Conservation (phyloP, 1,284 basidiomycete species). For the Cryptococcus maquisensis region DNA sequence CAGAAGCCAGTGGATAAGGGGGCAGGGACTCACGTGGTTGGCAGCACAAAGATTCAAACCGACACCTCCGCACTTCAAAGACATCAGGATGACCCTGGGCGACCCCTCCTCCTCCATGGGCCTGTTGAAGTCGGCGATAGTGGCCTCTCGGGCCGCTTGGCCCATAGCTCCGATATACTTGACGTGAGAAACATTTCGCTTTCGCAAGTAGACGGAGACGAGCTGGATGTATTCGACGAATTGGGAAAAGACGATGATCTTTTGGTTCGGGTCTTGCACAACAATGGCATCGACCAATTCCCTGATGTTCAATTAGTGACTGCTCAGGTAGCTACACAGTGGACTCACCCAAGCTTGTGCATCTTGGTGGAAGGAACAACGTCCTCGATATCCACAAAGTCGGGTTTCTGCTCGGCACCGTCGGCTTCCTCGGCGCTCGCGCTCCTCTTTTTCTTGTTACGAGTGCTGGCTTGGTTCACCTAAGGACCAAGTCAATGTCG, state of each 20-base stretch:
- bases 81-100: constrained; percentile 45
- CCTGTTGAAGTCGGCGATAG: constrained; percentile 33
- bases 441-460: constrained; percentile 5
- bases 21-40: constrained; percentile 31
- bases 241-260: constrained; percentile 42
- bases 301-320: constrained; percentile 7
- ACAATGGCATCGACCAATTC: constrained; percentile 27
- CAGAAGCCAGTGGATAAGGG: neutral
- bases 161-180: constrained; percentile 45
- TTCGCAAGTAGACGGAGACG: constrained; percentile 26
- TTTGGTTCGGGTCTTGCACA: constrained; percentile 24
- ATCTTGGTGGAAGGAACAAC: constrained; percentile 41
- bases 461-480: neutral
- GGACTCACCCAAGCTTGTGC: constrained; percentile 35
- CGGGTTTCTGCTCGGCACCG: constrained; percentile 8
- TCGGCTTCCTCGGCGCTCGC: constrained; percentile 56
- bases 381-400: constrained; percentile 21
- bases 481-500: neutral
- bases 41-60: constrained; percentile 44
- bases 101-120: constrained; percentile 19
- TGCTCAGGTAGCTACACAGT: neutral
- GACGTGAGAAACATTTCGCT: constrained; percentile 23
- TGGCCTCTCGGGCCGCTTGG: constrained; percentile 31
- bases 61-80: constrained; percentile 43
- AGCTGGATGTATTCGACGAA: constrained; percentile 45